phyloP scores from a whole-genome alignment of 139 green algal genomes.

The Haematococcus lacustris region DNA sequence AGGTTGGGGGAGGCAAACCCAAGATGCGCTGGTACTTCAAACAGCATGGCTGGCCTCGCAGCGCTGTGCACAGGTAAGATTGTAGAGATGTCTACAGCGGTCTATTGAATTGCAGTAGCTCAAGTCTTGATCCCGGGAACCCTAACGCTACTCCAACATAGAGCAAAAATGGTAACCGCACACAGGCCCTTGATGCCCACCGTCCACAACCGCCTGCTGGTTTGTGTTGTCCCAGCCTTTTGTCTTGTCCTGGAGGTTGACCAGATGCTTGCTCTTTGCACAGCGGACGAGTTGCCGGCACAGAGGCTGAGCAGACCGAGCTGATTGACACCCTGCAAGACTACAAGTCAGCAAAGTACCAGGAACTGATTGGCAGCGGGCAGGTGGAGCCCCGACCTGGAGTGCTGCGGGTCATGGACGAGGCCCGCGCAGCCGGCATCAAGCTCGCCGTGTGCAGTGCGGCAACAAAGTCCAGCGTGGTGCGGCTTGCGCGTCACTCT shows the following conservation, averaged over 20 bases:
- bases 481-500: no score
- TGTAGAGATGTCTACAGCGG: no score
- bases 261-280: no score
- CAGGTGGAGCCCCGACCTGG: slow-evolving; percentile 49
- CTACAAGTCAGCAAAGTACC: slow-evolving; percentile 75
- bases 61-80: slow-evolving; percentile 37
- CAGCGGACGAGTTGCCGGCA: no score
- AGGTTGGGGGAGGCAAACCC: slow-evolving; percentile 43
- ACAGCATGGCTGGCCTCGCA: slow-evolving; percentile 75
- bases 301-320: slow-evolving; percentile 54
- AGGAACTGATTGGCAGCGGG: slow-evolving; percentile 41
- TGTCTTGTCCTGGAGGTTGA: no score
- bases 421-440: slow-evolving; percentile 54
- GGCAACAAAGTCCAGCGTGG: slow-evolving; percentile 77
- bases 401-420: slow-evolving; percentile 77
- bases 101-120: no score
- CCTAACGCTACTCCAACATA: no score
- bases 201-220: no score
- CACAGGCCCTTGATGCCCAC: no score
- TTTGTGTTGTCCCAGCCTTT: no score
- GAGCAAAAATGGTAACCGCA: no score
- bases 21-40: slow-evolving; percentile 91
- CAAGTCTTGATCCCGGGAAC: no score
- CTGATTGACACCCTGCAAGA: slow-evolving; percentile 84
- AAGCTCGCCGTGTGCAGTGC: slow-evolving; percentile 82